Conservation (phyloP, 306 rosid genomes). For the Citrullus mucosospermus region DNA sequence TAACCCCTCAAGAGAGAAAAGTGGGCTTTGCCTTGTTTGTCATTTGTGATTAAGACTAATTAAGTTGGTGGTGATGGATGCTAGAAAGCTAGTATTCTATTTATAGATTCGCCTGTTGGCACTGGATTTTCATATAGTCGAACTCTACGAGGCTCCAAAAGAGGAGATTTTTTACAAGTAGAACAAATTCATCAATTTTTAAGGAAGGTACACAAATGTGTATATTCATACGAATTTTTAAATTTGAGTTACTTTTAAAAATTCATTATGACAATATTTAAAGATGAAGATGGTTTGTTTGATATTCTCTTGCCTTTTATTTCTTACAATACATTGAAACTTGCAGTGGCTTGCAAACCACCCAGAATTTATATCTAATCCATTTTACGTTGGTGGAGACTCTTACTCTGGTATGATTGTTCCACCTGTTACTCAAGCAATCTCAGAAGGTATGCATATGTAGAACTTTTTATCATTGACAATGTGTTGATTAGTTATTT, state of each 20-base stretch:
- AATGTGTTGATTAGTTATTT: too few species aligned
- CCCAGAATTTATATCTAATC: constrained; percentile 34
- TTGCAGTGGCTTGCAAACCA: constrained; percentile 62
- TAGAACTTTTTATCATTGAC: too few species aligned
- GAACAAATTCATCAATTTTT: constrained; percentile 38
- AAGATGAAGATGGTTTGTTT: too few species aligned
- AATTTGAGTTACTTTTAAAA: too few species aligned
- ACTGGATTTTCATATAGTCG: constrained; percentile 60
- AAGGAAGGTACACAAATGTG: constrained; percentile 20
- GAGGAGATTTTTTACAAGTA: constrained; percentile 28
- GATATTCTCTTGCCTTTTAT: too few species aligned
- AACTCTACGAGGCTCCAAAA: constrained; percentile 8
- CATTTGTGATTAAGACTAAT: too few species aligned
- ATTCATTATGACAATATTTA: too few species aligned
- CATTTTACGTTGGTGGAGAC: constrained; percentile 51
- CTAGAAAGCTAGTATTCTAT: constrained; percentile 44
- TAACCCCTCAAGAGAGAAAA: too few species aligned
- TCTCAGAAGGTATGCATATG: constrained; percentile 36
- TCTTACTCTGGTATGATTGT: constrained; percentile 56
- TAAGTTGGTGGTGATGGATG: too few species aligned
- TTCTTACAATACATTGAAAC: too few species aligned
- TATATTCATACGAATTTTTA: too few species aligned
- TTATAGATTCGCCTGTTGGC: constrained; percentile 49
- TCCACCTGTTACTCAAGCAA: constrained; percentile 38
- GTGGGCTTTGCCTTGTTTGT: too few species aligned